phyloP scores from a whole-genome alignment of 345 rosid genomes.

The Corymbia maculata region DNA sequence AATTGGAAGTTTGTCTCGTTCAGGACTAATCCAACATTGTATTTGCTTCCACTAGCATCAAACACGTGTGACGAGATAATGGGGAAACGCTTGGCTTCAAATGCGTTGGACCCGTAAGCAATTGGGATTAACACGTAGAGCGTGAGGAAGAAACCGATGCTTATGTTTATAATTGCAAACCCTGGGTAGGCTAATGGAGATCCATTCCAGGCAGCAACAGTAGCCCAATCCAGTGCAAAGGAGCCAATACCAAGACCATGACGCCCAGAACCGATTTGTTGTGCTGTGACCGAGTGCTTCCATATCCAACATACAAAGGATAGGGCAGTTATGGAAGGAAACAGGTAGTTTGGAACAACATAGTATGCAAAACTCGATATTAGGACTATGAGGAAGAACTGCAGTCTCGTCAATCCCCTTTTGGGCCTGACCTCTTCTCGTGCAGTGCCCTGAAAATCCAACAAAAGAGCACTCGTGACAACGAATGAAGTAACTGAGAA shows the following conservation, averaged over 20 bases:
- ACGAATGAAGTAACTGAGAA: background rate
- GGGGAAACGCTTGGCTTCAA: conserved; percentile 38
- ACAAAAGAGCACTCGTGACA: background rate
- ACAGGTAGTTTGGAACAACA: conserved; percentile 32
- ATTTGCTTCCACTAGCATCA: conserved; percentile 10
- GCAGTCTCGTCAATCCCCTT: conserved; percentile 39
- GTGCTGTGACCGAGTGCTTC: conserved; percentile 33
- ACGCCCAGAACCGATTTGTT: conserved; percentile 29
- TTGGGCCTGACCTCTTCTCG: conserved; percentile 31
- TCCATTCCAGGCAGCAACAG: conserved; percentile 18
- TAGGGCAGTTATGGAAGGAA: conserved; percentile 29
- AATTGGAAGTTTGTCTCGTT: conserved; percentile 18
- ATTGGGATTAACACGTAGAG: conserved; percentile 13
- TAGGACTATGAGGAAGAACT: conserved; percentile 37
- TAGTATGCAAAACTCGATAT: conserved; percentile 35
- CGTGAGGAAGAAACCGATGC: conserved; percentile 13
- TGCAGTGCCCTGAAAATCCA: conserved; percentile 24
- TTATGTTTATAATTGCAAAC: conserved; percentile 17
- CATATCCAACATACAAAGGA: conserved; percentile 39
- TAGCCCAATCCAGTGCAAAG: conserved; percentile 29
- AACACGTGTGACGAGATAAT: conserved; percentile 28
- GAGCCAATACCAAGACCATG: conserved; percentile 32
- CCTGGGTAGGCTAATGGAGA: conserved; percentile 27
- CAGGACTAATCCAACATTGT: conserved; percentile 19
- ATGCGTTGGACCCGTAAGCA: conserved; percentile 25